Base-by-base conservation (phyloP, 2,329 filamentous ascomycete genomes). In the Nakataea oryzae region DNA sequence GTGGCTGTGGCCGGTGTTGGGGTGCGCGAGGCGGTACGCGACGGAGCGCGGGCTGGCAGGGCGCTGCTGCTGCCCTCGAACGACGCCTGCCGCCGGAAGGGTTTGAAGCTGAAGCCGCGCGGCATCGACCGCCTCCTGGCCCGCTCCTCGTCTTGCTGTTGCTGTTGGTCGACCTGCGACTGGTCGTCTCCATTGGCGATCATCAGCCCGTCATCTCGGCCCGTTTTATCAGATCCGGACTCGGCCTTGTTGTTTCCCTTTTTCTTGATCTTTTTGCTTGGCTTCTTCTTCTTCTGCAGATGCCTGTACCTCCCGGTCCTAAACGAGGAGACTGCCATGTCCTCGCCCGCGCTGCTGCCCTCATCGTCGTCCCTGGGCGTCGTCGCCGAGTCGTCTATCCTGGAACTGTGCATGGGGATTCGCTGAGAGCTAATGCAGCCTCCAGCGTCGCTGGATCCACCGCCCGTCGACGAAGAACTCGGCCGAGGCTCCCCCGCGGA, bases 21-120 rank as follows among this genome's bases (percentile, higher is more conserved):
- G 58, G 68, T 56, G 63, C 59, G 9, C 61, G 5, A 66, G 67
- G 57, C 64, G 67, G 58, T 28, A 32, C 58, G 26, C 67, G 58
- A 59, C 13, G 41, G 58, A 2, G 34, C 14, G n/a, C 58, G 58
- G 14, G 34, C 11, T 1, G 2, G 6, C 58, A 24, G 32, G 29
- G 8, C 50, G 34, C 34, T n/a, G 27, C n/a, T 57, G 26, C 14
- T 34, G 56, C 14, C n/a, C 21, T 55, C 30, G 59, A 29, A 32
- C 29, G 54, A 14, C 13, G 26, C 21, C 21, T 47, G 30, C 13
- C 56, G 34, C 6, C 60, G 54, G 32, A 61, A 61, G 24, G 30
- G 32, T 54, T 57, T 61, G 60, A 61, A 57, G 56, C 54, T 61
- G 54, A 61, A 55, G 24, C 60, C 60, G 11, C 60, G 60, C 8